Evolutionary conservation across 495 filamentous ascomycete genomes (phyloP).

Genomic region (Bacidia gigantensis): DNA sequence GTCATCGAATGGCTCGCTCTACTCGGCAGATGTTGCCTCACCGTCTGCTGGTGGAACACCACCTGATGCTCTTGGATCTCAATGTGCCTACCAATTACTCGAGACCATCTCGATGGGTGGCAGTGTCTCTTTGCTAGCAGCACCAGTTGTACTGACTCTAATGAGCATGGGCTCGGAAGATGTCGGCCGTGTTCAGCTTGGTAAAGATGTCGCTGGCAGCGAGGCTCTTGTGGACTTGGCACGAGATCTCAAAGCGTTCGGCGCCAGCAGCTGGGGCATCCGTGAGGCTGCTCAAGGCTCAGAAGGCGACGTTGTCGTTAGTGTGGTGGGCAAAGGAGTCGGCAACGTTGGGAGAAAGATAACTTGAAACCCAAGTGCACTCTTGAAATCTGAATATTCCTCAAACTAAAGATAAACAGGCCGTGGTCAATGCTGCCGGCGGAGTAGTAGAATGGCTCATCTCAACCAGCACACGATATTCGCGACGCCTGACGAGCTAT

Average conservation of each 20-base stretch:
- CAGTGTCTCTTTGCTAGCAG: slow-evolving; percentile 56
- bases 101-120: slow-evolving; percentile 73
- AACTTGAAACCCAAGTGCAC: slow-evolving; percentile 56
- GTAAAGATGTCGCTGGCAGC: slow-evolving; percentile 60
- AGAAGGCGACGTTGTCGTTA: slow-evolving; percentile 64
- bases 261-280: slow-evolving; percentile 75
- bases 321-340: slow-evolving; percentile 84
- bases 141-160: slow-evolving; percentile 58
- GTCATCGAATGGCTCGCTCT: slow-evolving; percentile 69
- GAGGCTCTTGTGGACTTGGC: slow-evolving; percentile 67
- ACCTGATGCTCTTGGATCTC: slow-evolving; percentile 79
- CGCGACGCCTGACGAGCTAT: too few species aligned
- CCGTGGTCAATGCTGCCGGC: too few species aligned
- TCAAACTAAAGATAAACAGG: too few species aligned
- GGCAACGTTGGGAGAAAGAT: slow-evolving; percentile 94
- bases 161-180: slow-evolving; percentile 92
- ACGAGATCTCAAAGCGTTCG: slow-evolving; percentile 73
- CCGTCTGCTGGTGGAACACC: slow-evolving; percentile 67
- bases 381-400: too few species aligned
- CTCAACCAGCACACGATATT: too few species aligned
- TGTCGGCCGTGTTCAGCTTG: slow-evolving; percentile 47
- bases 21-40: slow-evolving; percentile 72
- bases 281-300: slow-evolving; percentile 56
- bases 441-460: too few species aligned
- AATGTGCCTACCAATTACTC: slow-evolving; percentile 78